Base-by-base conservation (phyloP, 164 flowering plant genomes). In the Akebia trifoliata region DNA sequence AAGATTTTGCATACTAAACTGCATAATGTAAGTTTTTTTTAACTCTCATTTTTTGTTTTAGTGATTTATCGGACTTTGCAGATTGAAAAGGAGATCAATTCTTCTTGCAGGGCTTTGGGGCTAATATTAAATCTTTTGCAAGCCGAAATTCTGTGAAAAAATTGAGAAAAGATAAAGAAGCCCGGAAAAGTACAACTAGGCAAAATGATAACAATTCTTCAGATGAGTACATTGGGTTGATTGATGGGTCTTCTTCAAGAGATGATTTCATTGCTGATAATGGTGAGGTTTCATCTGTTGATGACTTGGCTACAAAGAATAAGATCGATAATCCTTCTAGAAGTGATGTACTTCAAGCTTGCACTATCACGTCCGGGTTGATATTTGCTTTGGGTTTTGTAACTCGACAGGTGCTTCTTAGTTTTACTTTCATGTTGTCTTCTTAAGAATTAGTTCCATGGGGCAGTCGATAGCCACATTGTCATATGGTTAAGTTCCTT, bases 281-380 rank as follows among this genome's bases (percentile, higher is more conserved):
- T 52, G 45, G 8, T 25, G 39, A 18, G 48, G 56, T 43, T 9
- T 54, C 68, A 28, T 44, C 54, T 54, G 36, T 18, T 46, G 72
- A 68, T 44, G 63, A 46, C 49, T 44, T 59, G 39, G 67, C 60
- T 55, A 39, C 28, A 8, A 50, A 66, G 52, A 58, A 45, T 42
- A 57, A 66, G 7, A 11, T 30, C 12, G 43, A 47, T 0, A 31
- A 64, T 20, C 61, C 85, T 44, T 69, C 90, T 2, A 78, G 94
- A 61, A 50, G 60, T 59, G 61, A 43, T 63, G 94, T 91, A 66
- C 90, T 87, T 64, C 85, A 78, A 63, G 83, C 95, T 12, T 91
- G 97, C 70, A 69, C 65, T 30, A 47, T 80, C 35, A 85, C 95
- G 46, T 87, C 89, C 42, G 76, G 76, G 4, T 55, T 80, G 62